phyloP scores from a whole-genome alignment of 2,329 filamentous ascomycete genomes.

The Fusarium robinianum region DNA sequence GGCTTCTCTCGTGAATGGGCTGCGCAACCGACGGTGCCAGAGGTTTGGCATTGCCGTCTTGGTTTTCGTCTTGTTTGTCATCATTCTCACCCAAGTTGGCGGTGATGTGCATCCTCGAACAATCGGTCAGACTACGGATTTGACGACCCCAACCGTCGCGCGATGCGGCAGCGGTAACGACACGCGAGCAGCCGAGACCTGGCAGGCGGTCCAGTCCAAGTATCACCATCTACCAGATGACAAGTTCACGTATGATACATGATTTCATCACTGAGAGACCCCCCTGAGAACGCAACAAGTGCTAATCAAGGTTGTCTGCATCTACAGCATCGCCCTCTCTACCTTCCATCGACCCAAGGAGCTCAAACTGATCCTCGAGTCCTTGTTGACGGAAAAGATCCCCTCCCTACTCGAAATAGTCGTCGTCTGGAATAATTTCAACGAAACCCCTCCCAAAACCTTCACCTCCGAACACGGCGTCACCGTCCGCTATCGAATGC shows the following conservation, averaged over 20 bases:
- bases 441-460: conserved; percentile 32
- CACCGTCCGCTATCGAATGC: conserved; percentile 39
- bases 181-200: too few relatives aligned
- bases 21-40: too few relatives aligned
- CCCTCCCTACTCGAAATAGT: conserved; percentile 44
- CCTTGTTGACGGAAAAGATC: conserved; percentile 34
- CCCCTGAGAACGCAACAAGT: background rate
- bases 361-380: conserved; percentile 38
- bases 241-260: conserved; percentile 38
- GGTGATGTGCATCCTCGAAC: too few relatives aligned
- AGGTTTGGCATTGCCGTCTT: too few relatives aligned
- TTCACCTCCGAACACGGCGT: conserved; percentile 37
- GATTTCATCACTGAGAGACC: background rate
- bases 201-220: conserved; percentile 19
- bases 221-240: conserved; percentile 32
- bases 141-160: too few relatives aligned
- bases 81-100: too few relatives aligned
- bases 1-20: too few relatives aligned
- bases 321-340: conserved; percentile 40
- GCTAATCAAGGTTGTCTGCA: background rate
- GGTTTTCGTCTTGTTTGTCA: too few relatives aligned
- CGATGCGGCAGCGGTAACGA: too few relatives aligned
- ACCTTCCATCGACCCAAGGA: conserved; percentile 41
- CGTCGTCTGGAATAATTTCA: conserved; percentile 44
- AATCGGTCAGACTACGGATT: too few relatives aligned